Evolutionary conservation across 2,329 filamentous ascomycete genomes (phyloP).

Genomic region (Apiospora aurea): DNA sequence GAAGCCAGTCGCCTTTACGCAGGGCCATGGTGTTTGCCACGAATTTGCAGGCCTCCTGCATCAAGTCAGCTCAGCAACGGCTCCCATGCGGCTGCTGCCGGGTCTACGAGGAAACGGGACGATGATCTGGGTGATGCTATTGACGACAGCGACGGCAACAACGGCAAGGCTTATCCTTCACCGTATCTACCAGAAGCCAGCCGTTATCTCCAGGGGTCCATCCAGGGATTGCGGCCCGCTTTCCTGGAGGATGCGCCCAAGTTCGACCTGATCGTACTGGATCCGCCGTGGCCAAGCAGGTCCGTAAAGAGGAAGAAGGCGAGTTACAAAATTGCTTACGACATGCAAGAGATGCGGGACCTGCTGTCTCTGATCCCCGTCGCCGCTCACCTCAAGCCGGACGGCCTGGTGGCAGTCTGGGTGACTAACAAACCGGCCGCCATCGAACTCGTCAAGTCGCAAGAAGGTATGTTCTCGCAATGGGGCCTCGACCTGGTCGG

Average conservation of each 20-base stretch:
- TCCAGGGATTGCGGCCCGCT: slow-evolving; percentile 47
- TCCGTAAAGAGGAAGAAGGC: slow-evolving; percentile 69
- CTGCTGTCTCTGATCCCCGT: slow-evolving; percentile 66
- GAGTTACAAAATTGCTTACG: slow-evolving; percentile 56
- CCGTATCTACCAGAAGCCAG: slow-evolving; percentile 51
- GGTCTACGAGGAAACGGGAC: slow-evolving; percentile 29
- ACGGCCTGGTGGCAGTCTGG: slow-evolving; percentile 75
- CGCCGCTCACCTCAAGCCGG: slow-evolving; percentile 56
- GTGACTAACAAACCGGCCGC: slow-evolving; percentile 75
- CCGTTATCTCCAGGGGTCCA: slow-evolving; percentile 57
- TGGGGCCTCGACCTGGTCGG: slow-evolving; percentile 72
- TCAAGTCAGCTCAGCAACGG: not conserved
- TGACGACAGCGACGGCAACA: not conserved
- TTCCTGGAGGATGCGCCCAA: slow-evolving; percentile 53
- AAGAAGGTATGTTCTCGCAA: slow-evolving; percentile 65
- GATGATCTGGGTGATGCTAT: slow-evolving; percentile 27
- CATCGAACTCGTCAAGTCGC: slow-evolving; percentile 59
- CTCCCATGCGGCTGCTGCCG: slow-evolving; percentile 3
- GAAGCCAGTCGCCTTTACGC: slow-evolving; percentile 43
- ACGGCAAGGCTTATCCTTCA: slow-evolving; percentile 1
- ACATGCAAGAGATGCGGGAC: slow-evolving; percentile 52
- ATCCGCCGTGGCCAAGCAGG: slow-evolving; percentile 84
- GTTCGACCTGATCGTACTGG: slow-evolving; percentile 75
- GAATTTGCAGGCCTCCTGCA: slow-evolving; percentile 37
- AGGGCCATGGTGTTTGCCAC: slow-evolving; percentile 57